Conservation (phyloP, 495 filamentous ascomycete genomes). For the Annulohypoxylon stygium region DNA sequence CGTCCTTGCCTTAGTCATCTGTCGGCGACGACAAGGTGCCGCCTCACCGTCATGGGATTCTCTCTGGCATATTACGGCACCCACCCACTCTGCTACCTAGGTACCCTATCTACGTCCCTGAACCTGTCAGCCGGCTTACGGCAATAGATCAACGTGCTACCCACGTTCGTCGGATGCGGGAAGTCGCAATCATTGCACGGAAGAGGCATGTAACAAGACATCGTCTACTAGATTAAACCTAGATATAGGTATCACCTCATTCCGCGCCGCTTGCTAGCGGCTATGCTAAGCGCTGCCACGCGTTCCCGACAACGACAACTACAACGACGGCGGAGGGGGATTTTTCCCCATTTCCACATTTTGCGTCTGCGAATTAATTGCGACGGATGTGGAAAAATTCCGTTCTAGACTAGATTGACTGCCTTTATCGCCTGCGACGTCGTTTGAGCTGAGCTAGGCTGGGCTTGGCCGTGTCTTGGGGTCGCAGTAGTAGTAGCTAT, state of each 20-base stretch:
- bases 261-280: constrained; percentile 19
- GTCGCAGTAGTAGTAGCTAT: constrained; percentile 26
- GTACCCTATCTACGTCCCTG: neutral
- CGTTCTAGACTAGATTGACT: neutral
- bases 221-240: neutral
- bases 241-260: constrained; percentile 8
- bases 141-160: neutral
- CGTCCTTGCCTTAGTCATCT: constrained; percentile 15
- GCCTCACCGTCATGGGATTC: too few relatives aligned
- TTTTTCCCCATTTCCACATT: neutral
- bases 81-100: neutral
- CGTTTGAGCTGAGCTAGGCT: neutral
- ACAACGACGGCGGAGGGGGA: neutral
- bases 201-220: neutral
- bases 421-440: neutral
- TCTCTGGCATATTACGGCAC: neutral
- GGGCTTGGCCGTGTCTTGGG: constrained; percentile 13
- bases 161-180: neutral
- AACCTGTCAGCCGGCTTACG: constrained; percentile 2
- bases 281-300: constrained; percentile 26
- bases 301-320: neutral
- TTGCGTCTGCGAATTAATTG: neutral
- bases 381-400: neutral
- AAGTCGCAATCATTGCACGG: neutral
- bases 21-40: neutral